Conservation (phyloP, 352 stramenopile species). For the Globisporangium cylindrosporum region DNA sequence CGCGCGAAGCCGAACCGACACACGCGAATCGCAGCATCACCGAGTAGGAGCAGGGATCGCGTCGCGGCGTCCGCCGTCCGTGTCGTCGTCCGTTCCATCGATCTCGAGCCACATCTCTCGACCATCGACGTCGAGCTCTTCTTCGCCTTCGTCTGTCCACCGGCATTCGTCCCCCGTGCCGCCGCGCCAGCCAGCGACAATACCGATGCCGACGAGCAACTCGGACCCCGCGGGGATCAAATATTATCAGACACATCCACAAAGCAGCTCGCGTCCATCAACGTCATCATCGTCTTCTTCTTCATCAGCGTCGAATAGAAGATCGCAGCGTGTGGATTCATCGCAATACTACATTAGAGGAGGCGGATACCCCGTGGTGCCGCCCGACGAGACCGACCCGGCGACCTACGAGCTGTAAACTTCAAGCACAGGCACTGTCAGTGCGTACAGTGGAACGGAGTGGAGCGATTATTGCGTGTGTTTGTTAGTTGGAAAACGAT, state of each 20-base stretch:
- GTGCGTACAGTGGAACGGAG: neutral
- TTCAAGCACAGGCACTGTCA: neutral
- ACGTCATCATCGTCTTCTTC: neutral
- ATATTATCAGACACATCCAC: conserved; percentile 11
- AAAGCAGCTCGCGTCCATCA: neutral
- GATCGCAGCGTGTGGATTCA: neutral
- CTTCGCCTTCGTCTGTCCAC: conserved; percentile 3
- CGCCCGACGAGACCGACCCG: conserved; percentile 1
- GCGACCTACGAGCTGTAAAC: conserved; percentile 18
- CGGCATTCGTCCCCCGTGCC: conserved; percentile 17
- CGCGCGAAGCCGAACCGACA: conserved; percentile 8
- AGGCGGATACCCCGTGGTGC: neutral
- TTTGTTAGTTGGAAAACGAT: neutral
- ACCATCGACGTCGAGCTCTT: conserved; percentile 2
- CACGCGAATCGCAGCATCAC: neutral
- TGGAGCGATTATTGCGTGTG: neutral
- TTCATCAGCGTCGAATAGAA: neutral
- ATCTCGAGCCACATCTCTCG: conserved; percentile 13
- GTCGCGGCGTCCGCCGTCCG: neutral
- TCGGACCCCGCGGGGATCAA: conserved; percentile 16
- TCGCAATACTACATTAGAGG: conserved; percentile 12
- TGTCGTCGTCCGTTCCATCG: conserved; percentile 11
- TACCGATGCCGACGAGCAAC: conserved; percentile 12
- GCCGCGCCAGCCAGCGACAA: neutral
- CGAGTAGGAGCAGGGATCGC: neutral